Percentiles rank a stretch among this genome's conserved stretches.
These are phyloP conservation scores for Trichomonas vaginalis DNA, from an alignment of 208 protist genomes.

Conservation along the genomic window DNA sequence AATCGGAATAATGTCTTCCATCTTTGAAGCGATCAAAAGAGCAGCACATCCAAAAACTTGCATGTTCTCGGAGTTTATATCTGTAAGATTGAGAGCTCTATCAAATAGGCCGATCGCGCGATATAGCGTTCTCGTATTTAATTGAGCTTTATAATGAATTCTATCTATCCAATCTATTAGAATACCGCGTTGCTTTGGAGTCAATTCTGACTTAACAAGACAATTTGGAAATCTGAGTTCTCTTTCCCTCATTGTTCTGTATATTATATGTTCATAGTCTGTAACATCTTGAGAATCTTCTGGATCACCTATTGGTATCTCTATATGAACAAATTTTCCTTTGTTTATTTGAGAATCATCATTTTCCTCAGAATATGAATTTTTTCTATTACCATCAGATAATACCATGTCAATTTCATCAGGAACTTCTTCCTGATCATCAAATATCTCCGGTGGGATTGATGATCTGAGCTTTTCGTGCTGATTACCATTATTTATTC, in stretches of 20 bases:
- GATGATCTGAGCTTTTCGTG: too few species aligned
- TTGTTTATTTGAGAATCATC: too few species aligned
- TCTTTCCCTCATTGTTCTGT: background rate
- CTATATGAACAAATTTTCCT: background rate
- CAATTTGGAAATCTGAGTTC: background rate
- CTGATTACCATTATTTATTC: too few species aligned
- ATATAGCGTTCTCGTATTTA: background rate
- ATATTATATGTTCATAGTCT: constrained; percentile 4
- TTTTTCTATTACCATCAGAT: too few species aligned
- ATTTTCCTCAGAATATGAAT: too few species aligned
- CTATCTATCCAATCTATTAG: background rate
- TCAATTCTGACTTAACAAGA: background rate
- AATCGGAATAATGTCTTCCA: background rate
- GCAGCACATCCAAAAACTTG: background rate
- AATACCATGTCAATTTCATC: too few species aligned
- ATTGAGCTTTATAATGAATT: background rate
- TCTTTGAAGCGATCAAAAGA: background rate
- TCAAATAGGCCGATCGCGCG: background rate
- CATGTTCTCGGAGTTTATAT: background rate
- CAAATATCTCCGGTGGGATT: too few species aligned
- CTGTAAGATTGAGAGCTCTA: background rate
- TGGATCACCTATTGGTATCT: background rate
- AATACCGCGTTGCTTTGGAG: background rate
- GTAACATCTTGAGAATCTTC: background rate
- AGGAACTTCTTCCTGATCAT: too few species aligned